Evolutionary conservation across 2,329 filamentous ascomycete species (phyloP).

Genomic region (Elsinoe necatrix): DNA sequence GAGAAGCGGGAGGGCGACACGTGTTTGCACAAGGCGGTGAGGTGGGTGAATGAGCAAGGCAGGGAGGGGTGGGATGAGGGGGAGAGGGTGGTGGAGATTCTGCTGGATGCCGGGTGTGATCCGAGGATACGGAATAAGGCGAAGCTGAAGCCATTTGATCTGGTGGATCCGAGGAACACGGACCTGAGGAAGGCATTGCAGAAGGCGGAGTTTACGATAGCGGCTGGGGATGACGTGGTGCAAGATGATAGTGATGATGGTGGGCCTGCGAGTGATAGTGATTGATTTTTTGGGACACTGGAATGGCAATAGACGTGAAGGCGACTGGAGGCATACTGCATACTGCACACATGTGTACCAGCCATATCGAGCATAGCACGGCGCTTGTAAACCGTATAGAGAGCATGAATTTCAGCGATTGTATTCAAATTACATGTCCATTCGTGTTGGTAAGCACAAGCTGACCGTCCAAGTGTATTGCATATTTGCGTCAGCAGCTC

Average conservation of each 20-base stretch:
- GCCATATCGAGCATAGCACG: slow-evolving; percentile 11
- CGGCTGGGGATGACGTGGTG: slow-evolving; percentile 41
- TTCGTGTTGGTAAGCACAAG: neutral
- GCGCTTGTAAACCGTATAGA: slow-evolving; percentile 4
- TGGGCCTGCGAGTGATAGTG: slow-evolving; percentile 41
- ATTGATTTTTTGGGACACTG: slow-evolving; percentile 23
- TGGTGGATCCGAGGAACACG: slow-evolving; percentile 63
- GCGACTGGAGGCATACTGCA: neutral
- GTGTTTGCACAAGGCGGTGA: slow-evolving; percentile 68
- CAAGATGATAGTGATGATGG: slow-evolving; percentile 38
- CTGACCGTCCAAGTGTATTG: neutral
- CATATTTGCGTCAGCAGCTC: too few relatives aligned
- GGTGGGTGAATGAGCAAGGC: slow-evolving; percentile 63
- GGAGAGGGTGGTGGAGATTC: slow-evolving; percentile 62
- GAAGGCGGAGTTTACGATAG: slow-evolving; percentile 59
- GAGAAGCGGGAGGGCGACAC: slow-evolving; percentile 66
- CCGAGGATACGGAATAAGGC: slow-evolving; percentile 61
- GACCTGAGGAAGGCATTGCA: slow-evolving; percentile 55
- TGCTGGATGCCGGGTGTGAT: slow-evolving; percentile 70
- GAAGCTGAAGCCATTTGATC: slow-evolving; percentile 60
- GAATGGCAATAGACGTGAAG: neutral
- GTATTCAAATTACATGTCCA: neutral
- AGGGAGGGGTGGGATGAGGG: slow-evolving; percentile 57
- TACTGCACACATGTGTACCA: neutral
- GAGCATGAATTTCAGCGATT: neutral